These are phyloP conservation scores for Diaporthe sp. DNA, from an alignment of 2,329 filamentous ascomycete species.

Conservation along the genomic window DNA sequence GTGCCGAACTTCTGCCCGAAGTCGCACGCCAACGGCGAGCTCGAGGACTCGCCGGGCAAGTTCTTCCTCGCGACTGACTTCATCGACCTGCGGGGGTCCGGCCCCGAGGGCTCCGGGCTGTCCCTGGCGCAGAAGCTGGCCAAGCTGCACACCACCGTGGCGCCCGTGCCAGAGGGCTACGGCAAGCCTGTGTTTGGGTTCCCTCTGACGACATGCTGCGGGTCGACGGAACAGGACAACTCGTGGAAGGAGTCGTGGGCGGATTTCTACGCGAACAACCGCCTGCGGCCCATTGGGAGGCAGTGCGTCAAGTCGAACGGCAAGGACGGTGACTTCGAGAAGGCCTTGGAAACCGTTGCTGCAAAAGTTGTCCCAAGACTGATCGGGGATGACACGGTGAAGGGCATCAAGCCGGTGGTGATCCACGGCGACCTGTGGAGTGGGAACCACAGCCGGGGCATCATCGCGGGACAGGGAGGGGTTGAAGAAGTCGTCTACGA, in stretches of 20 bases:
- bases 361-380: slow-evolving; percentile 79
- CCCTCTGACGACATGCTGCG: slow-evolving; percentile 87
- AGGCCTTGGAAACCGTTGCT: slow-evolving; percentile 75
- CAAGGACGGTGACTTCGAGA: slow-evolving; percentile 70
- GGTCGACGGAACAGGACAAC: slow-evolving; percentile 87
- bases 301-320: slow-evolving; percentile 74
- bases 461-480: slow-evolving; percentile 65
- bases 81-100: slow-evolving; percentile 70
- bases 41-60: slow-evolving; percentile 63
- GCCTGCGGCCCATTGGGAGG: slow-evolving; percentile 75
- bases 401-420: slow-evolving; percentile 80
- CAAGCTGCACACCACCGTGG: slow-evolving; percentile 81
- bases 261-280: slow-evolving; percentile 85
- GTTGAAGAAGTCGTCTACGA: slow-evolving; percentile 86
- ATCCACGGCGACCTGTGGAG: slow-evolving; percentile 96
- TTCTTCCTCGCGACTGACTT: slow-evolving; percentile 83
- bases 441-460: slow-evolving; percentile 81
- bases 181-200: slow-evolving; percentile 82
- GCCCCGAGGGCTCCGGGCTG: slow-evolving; percentile 59
- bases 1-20: slow-evolving; percentile 83
- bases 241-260: slow-evolving; percentile 80
- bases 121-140: slow-evolving; percentile 83
- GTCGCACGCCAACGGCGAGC: slow-evolving; percentile 79
- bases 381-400: slow-evolving; percentile 76
- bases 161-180: slow-evolving; percentile 73